Evolutionary conservation across 2,329 filamentous ascomycete genomes (phyloP), one percentile per base, ranked within the genome.

Genomic region (Neofusicoccum ribis): DNA sequence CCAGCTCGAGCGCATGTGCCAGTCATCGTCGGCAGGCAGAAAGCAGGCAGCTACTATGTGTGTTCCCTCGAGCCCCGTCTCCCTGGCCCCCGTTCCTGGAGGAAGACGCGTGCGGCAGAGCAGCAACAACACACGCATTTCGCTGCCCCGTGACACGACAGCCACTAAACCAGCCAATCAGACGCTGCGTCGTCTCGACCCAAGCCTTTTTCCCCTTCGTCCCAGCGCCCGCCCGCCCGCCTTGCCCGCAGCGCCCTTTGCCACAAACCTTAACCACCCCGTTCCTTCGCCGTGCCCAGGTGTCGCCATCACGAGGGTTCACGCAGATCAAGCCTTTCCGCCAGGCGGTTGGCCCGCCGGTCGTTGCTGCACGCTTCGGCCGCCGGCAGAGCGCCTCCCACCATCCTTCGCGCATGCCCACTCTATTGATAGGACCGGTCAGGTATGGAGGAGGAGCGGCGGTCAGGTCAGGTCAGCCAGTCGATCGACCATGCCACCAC

Each of bases 251-350:
- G 27, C 27, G 27, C 27, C 46, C 23, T 56, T 56, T 27, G 54
- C 54, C 54, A 44, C 54, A 58, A 58, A 58, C 54, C 39, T 44
- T 44, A 58, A 44, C 20, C 54, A 11, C 11, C 11, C n/a, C 17
- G 1, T 44, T n/a, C 31, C 27, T 37, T n/a, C 49, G 12, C n/a
- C 27, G 31, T 34, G 8, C 50, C 50, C 34, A n/a, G 43, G 43
- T 8, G n/a, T 5, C 36, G 7, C 51, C 17, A 58, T 46, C 54
- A 58, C 54, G 54, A 41, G 54, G n/a, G 54, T 15, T 43, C 6
- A 23, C 39, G 51, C 3, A 15, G 37, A 56, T 54, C 31, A 31
- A 56, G 37, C 17, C 51, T 9, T 11, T n/a, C 31, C 36, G 17
- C 34, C 14, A 15, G 23, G 11, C 27, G 46, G 11, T 14, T 14